Evolutionary conservation across 2,329 filamentous ascomycete species (phyloP), one percentile per base, ranked within the genome.

Genomic region (Drechslera avenae): DNA sequence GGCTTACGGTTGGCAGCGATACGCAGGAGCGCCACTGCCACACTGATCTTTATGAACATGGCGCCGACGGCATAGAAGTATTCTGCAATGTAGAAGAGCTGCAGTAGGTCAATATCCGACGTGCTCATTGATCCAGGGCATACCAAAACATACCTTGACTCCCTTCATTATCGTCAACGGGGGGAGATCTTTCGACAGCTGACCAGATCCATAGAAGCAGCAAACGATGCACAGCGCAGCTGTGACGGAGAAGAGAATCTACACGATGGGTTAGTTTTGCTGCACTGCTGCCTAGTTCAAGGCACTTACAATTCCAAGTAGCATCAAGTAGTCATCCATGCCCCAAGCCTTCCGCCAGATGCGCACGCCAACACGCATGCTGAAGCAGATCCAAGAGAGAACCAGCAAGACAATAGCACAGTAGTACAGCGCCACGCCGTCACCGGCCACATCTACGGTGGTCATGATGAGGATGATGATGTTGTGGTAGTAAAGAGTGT

Each of bases 21-120:
- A 35, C 60, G 60, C 16, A 63, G 31, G 17, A 63, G 44, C 10
- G 60, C 56, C 5, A 63, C 60, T 26, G 60, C 57, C 44, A 63
- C 55, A 36, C 60, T 63, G 36, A 60, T 52, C 42, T 63, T 63
- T 36, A 63, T 57, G 39, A 55, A 54, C 40, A 58, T 60, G 16
- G 60, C 56, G 18, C 60, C 42, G 39, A 52, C 49, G n/a, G 54
- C 54, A 33, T 63, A 63, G 32, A 63, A 63, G 34, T 62, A 63
- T 16, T 63, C 60, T 13, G 60, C 60, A 26, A 63, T 47, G 23
- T 62, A 63, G 12, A 63, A 63, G 9, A 48, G 43, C 60, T 63
- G 7, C 5, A 14, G 3, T 14, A 3, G 4, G 6, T 49, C 13
- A 49, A 39, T 16, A 9, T 13, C 6, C 18, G 14, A 7, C 3